Conservation (phyloP, 1,139 yeast genomes). For the Hansenula sp. region DNA sequence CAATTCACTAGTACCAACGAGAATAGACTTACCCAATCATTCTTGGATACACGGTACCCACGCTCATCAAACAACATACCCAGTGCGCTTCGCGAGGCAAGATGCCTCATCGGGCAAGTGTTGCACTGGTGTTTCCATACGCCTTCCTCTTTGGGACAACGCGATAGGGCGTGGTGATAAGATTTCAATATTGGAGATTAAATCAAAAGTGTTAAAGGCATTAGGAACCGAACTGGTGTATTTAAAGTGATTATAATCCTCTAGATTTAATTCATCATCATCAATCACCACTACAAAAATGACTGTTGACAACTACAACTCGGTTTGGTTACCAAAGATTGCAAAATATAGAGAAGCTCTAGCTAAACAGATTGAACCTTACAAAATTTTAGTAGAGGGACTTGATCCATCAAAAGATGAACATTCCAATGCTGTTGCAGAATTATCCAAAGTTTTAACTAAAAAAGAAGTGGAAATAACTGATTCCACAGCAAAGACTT, state of each 20-base stretch:
- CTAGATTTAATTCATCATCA: background rate
- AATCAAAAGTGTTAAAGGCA: too few relatives aligned
- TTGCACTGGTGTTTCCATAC: background rate
- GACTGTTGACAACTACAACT: background rate
- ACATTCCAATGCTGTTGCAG: constrained; percentile 18
- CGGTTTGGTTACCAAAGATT: constrained; percentile 18
- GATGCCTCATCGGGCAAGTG: too few relatives aligned
- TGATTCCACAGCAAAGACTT: constrained; percentile 24
- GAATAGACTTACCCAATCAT: too few relatives aligned
- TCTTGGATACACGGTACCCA: too few relatives aligned
- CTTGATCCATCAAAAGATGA: constrained; percentile 14
- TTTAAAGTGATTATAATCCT: too few relatives aligned
- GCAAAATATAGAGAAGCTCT: constrained; percentile 14
- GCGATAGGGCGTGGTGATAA: too few relatives aligned
- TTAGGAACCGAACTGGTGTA: too few relatives aligned
- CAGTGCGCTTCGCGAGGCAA: too few relatives aligned
- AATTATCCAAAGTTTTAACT: constrained; percentile 25
- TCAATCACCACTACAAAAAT: background rate
- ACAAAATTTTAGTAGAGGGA: constrained; percentile 9
- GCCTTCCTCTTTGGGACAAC: background rate
- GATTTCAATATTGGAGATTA: too few relatives aligned
- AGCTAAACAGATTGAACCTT: constrained; percentile 16
- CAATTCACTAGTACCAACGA: too few relatives aligned
- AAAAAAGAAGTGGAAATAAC: constrained; percentile 32
- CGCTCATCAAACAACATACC: too few relatives aligned